Percentiles rank a stretch among this genome's conserved stretches.
Conservation (phyloP, 495 filamentous ascomycete species). For the Chaetomidium leptoderma region DNA sequence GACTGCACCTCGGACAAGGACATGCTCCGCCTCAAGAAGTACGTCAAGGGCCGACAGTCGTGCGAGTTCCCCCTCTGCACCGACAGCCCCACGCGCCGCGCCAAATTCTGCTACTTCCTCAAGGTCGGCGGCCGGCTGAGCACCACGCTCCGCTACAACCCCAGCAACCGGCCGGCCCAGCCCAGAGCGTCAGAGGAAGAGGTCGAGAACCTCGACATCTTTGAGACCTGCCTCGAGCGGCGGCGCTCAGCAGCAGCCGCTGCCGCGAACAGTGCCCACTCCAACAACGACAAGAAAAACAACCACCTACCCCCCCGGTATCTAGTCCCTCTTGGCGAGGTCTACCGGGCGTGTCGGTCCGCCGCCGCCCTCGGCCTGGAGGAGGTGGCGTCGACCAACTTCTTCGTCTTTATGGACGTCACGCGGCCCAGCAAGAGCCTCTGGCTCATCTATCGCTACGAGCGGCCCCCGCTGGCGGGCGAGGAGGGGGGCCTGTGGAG, state of each 20-base stretch:
- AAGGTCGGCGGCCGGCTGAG: constrained; percentile 3
- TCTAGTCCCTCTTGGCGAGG: constrained; percentile 9
- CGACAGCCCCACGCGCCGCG: not conserved
- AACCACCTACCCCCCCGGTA: not conserved
- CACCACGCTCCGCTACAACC: not conserved
- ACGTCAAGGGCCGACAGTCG: not conserved
- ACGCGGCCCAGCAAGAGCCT: constrained; percentile 3
- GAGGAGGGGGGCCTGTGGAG: not conserved
- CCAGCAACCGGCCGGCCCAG: not conserved
- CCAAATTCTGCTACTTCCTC: not conserved
- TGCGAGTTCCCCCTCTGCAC: not conserved
- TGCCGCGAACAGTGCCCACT: too few species aligned
- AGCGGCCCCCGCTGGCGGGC: not conserved
- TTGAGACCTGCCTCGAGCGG: not conserved
- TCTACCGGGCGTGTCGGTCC: not conserved
- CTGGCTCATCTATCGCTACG: constrained; percentile 13
- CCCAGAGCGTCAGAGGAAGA: not conserved
- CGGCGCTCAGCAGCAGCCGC: not conserved
- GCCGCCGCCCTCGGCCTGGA: not conserved
- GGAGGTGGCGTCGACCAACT: constrained; percentile 7
- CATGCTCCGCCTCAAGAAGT: not conserved
- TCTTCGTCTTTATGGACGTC: constrained; percentile 7
- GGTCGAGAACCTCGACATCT: not conserved
- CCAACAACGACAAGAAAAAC: too few species aligned
- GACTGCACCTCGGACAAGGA: not conserved